These are phyloP conservation scores for Massarina eburnea DNA, from an alignment of 2,329 filamentous ascomycete genomes.

Conservation along the genomic window DNA sequence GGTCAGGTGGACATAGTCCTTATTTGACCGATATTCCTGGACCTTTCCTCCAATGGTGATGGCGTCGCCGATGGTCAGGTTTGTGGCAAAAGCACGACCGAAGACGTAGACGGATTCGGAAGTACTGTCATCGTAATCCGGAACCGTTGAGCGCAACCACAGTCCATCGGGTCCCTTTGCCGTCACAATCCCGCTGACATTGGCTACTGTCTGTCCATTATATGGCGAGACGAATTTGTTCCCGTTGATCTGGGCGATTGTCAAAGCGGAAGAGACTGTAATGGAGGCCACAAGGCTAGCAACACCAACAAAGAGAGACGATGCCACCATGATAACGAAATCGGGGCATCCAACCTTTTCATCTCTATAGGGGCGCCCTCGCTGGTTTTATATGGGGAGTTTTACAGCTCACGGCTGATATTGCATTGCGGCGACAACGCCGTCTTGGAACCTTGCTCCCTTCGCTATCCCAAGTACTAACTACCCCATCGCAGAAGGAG, in stretches of 20 bases:
- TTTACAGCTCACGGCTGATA: not conserved
- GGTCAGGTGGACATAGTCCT: constrained; percentile 64
- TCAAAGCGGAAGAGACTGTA: constrained; percentile 16
- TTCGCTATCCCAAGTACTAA: not conserved
- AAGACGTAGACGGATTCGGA: constrained; percentile 70
- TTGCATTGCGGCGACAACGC: not conserved
- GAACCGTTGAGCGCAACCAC: constrained; percentile 60
- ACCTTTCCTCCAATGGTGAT: constrained; percentile 63
- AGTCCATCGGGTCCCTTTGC: constrained; percentile 64
- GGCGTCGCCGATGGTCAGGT: constrained; percentile 63
- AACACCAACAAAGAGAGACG: constrained; percentile 9
- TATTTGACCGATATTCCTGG: constrained; percentile 59
- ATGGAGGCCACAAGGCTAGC: constrained; percentile 8
- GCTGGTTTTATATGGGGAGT: not conserved
- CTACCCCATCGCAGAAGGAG: not conserved
- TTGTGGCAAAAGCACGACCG: constrained; percentile 52
- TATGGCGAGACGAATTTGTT: constrained; percentile 64
- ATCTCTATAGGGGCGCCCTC: not conserved
- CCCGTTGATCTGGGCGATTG: constrained; percentile 63
- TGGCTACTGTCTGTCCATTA: constrained; percentile 57
- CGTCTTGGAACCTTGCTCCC: not conserved
- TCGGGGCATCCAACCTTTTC: not conserved
- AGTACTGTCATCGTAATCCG: constrained; percentile 58
- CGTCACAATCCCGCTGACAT: constrained; percentile 65
- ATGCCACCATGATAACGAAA: not conserved